Base-by-base conservation (phyloP, 164 flowering plant species). In the Dillenia turbinata region DNA sequence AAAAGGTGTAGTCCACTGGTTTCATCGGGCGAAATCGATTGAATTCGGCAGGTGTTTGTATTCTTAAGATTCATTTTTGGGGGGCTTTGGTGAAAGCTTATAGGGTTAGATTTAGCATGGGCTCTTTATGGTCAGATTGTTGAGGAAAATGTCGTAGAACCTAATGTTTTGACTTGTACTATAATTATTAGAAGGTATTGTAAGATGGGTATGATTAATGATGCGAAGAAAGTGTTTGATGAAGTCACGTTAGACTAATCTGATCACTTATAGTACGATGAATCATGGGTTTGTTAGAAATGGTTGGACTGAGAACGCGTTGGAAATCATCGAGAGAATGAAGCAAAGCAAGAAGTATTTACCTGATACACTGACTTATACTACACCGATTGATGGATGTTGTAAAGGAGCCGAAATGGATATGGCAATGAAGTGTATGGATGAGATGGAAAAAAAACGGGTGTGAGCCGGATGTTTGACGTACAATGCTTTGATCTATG, bases 221-320 rank as follows among this genome's bases (percentile, higher is more conserved):
- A 76, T 69, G 88, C 83, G 9, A 40, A 57, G 66, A 75, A 68
- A 61, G 61, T 84, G 81, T 84, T 81, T 49, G 83, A 84, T 68
- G 80, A 63, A 73, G 79, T 81, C 84, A 0, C 2, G 19, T 67
- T 67, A 48, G 56, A 80, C 79, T 8, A 79, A 79, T 71, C 52
- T 69, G 56, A 16, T 78, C 57, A 71, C 83, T 26, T 84, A 62
- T 49, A 79, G 78, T 60, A 71, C 71, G 8, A 54, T 84, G 54
- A 46, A 79, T 9, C 57, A 65, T 68, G 88, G 88, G 65, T 69
- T 65, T 22, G 74, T 79, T 62, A 75, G 66, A 65, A 79, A 76
- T 55, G 79, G 85, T 13, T 52, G 64, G 0, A 47, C 76, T 79
- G 76, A 63, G 22, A 53, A 24, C 26, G 85, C 81, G 3, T 15